Base-by-base conservation (phyloP, 306 rosid species). In the Medicago ruthenica region DNA sequence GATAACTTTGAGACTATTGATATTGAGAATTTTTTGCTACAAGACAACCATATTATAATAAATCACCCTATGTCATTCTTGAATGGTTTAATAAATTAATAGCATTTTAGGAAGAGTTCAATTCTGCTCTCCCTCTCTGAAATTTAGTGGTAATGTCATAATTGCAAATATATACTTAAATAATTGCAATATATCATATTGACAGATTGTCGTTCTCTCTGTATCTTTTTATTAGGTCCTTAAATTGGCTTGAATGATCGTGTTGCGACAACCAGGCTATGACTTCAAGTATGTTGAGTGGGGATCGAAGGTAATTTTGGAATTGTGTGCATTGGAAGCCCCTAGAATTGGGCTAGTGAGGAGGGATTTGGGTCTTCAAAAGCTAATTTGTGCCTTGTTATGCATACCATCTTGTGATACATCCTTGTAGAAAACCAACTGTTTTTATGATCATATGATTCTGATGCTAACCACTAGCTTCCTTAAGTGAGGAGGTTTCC, bases 221-320 rank as follows among this genome's bases (percentile, higher is more conserved):
- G 36, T 59, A 24, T 54, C 59, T 77, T 18, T 31, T 61, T 67
- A 21, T 6, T 74, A 96, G 98, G 85, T 76, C 84, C 77, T 69
- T 63, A 71, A 80, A 70, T 55, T 88, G 84, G 89, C 72, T 92
- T 90, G 97, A 83, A 95, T 96, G 99, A 92, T 74, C 83, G 86
- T 88, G 89, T 76, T 73, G 83, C 81, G 10, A 79, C 89, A 31
- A 58, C 76, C 72, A 73, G 87, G 86, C 76, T 62, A 92, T 90
- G 93, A 80, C 97, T 40, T 96, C 98, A 36, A 95, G 89, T 81
- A 82, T 90, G 91, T 70, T 84, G 85, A 85, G 82, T n/a, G 97
- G 97, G 86, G 99, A 96, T 47, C 85, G 92, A 76, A 92, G 99
- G 99, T 96, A 87, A 55, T 36, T 22, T 48, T 37, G 39, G 36